phyloP scores from a whole-genome alignment of 495 filamentous ascomycete genomes.

The Podospora pseudopauciseta region DNA sequence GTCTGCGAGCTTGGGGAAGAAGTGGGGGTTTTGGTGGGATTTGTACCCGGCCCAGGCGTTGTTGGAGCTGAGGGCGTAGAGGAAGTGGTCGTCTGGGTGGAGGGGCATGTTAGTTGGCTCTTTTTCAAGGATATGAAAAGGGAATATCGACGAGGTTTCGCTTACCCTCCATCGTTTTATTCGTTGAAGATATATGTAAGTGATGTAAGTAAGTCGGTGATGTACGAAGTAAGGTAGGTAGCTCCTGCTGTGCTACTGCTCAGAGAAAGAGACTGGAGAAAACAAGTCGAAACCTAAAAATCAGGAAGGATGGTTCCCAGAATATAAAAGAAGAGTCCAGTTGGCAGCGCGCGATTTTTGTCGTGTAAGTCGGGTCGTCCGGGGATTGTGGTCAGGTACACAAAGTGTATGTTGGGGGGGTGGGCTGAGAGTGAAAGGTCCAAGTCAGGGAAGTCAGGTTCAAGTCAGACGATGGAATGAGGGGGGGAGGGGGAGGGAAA shows the following conservation, averaged over 20 bases:
- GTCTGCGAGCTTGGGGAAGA: conserved; percentile 64
- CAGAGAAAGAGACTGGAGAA: too few species aligned
- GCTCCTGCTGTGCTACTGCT: not conserved
- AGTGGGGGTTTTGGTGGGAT: conserved; percentile 60
- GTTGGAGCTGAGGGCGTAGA: conserved; percentile 60
- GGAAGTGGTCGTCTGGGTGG: conserved; percentile 48
- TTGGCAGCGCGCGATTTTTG: not conserved
- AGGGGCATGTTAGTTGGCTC: not conserved
- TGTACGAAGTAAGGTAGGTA: not conserved
- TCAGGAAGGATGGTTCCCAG: too few species aligned
- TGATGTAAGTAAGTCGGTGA: too few species aligned
- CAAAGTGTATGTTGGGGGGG: not conserved
- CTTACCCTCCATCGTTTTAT: not conserved
- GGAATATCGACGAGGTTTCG: not conserved
- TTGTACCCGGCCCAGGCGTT: conserved; percentile 68
- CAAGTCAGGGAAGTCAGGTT: not conserved
- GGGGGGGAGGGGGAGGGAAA: too few species aligned
- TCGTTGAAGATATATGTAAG: not conserved
- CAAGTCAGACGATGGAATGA: not conserved
- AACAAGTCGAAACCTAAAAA: too few species aligned
- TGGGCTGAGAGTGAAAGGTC: not conserved
- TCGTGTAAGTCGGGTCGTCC: not conserved
- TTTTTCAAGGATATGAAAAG: not conserved
- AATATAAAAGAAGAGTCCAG: too few species aligned
- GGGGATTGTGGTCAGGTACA: not conserved